Evolutionary conservation across 495 filamentous ascomycete genomes (phyloP), one percentile per base, ranked within the genome.

Genomic region (Penicilliopsis zonata): DNA sequence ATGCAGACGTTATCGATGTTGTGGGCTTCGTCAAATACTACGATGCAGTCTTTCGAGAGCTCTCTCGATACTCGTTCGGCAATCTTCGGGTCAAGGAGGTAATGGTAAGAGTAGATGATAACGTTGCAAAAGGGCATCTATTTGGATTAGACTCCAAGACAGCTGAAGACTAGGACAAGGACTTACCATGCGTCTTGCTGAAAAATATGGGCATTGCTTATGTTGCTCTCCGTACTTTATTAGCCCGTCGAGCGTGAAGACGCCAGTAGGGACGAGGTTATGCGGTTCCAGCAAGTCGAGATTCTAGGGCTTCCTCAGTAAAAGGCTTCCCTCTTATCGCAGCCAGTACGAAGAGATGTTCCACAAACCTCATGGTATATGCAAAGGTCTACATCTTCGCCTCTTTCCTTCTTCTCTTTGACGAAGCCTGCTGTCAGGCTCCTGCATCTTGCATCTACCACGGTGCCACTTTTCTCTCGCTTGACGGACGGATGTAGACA

Each of bases 1-100:
- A 99, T 99, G 52, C 92, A 96, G 31, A 99, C 90, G 53, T 99
- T 99, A 66, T 99, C 90, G 44, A 99, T 99, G 40, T 99, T 99
- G 56, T 99, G 90, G 13, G 90, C 90, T 46, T 99, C 90, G 49
- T 99, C 90, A 43, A 99, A 99, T 9, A 99, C 92, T 10, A 99
- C 83, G 17, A 99, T 99, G 49, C 86, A 94, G 51, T 99, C 90
- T 38, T 94, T 96, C 4, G 90, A 94, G 4, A 99, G 69, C 45
- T 99, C 88, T 52, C 82, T 85, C 1, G 92, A 96, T 2, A 99
- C 90, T 31, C 90, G 69, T 51, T 99, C 90, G 14, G 90, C 87
- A 44, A 99, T 99, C 59, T 99, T 96, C 6, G 90, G 90, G 48
- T 99, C 90, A 2, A 99, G 69, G 3, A 99, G 75, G 47, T 98